Percentiles rank a stretch among this genome's conserved stretches.
These are phyloP conservation scores for Cordyceps cateniannulata DNA, from an alignment of 2,329 filamentous ascomycete genomes.

Conservation along the genomic window DNA sequence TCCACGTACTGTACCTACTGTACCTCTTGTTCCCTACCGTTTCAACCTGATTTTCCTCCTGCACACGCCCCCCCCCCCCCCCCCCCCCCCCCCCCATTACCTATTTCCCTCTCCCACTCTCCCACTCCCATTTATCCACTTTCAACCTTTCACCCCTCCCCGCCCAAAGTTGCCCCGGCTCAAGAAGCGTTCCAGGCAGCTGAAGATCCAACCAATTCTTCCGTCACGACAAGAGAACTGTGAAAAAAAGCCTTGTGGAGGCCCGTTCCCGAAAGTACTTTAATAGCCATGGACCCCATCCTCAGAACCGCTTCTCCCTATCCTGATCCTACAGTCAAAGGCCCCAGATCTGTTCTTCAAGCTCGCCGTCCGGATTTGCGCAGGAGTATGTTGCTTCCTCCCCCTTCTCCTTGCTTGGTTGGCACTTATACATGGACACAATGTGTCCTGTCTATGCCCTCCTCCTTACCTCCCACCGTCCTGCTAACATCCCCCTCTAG, in stretches of 20 bases:
- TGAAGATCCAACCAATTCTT: constrained; percentile 13
- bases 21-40: constrained; percentile 7
- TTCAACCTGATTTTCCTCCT: constrained; percentile 10
- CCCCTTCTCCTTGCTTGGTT: background rate
- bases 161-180: constrained; percentile 10
- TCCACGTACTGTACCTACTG: background rate
- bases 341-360: constrained; percentile 33
- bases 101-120: background rate
- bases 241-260: constrained; percentile 12
- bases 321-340: constrained; percentile 32
- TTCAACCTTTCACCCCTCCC: background rate
- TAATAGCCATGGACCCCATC: constrained; percentile 39
- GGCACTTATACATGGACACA: background rate
- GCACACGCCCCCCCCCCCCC: constrained; percentile 9
- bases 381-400: constrained; percentile 32
- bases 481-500: constrained; percentile 25
- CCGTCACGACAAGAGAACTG: constrained; percentile 12
- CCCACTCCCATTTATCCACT: constrained; percentile 5
- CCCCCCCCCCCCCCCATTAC: background rate
- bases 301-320: constrained; percentile 32
- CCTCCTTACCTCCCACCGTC: background rate
- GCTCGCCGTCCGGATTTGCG: constrained; percentile 31
- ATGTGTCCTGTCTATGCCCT: background rate
- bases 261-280: constrained; percentile 18
- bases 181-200: constrained; percentile 13